phyloP scores from a whole-genome alignment of 306 rosid genomes.

The Trichosanthes truncata region DNA sequence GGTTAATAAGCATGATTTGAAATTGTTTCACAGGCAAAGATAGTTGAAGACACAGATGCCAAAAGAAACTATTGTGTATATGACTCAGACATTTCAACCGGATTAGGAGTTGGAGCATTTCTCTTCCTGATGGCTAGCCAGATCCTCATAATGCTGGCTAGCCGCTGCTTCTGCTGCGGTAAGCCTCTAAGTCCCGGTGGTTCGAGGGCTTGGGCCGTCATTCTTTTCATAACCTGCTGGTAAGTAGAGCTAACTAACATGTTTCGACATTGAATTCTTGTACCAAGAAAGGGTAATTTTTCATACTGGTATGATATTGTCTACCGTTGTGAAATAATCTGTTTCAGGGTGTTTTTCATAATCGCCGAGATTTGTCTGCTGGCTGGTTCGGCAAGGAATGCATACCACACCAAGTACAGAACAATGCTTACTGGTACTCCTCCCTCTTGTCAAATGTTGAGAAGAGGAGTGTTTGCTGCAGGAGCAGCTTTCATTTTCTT shows the following conservation, averaged over 20 bases:
- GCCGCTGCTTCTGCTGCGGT: constrained; percentile 98
- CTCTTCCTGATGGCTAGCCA: constrained; percentile 73
- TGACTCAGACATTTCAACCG: constrained; percentile 78
- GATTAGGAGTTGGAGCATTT: constrained; percentile 87
- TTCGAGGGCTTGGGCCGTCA: constrained; percentile 73
- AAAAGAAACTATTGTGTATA: constrained; percentile 60
- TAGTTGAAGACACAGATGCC: constrained; percentile 25
- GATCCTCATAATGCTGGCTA: constrained; percentile 66
- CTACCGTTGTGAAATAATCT: background rate
- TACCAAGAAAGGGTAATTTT: background rate
- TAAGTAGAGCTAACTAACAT: constrained; percentile 15
- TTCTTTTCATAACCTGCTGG: constrained; percentile 94
- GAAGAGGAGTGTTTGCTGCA: constrained; percentile 88
- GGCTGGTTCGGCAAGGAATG: constrained; percentile 89
- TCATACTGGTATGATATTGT: background rate
- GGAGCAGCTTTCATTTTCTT: constrained; percentile 83
- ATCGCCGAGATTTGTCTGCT: constrained; percentile 81
- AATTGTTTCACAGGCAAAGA: constrained; percentile 43
- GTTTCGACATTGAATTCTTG: background rate
- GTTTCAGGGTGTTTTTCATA: constrained; percentile 69
- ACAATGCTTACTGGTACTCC: constrained; percentile 18
- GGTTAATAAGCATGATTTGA: background rate
- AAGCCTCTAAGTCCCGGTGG: constrained; percentile 85
- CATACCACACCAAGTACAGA: constrained; percentile 85
- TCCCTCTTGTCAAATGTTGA: constrained; percentile 58